Evolutionary conservation across 495 filamentous ascomycete species (phyloP).

Genomic region (Apiosordaria backusii): DNA sequence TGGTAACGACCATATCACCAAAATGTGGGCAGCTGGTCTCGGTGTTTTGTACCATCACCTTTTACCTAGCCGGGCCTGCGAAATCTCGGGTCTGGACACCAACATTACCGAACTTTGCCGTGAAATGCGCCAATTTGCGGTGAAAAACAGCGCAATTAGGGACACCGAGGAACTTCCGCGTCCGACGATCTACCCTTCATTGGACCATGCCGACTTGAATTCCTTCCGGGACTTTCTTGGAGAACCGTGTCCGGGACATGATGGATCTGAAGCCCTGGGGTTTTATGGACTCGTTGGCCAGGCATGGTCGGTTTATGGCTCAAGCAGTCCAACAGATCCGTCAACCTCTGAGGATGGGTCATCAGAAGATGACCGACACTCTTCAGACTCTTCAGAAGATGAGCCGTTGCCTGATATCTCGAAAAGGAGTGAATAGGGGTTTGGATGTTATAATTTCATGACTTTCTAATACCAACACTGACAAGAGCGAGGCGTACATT

Average conservation of each 20-base stretch:
- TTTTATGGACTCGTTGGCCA: not conserved
- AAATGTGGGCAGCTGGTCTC: slow-evolving; percentile 27
- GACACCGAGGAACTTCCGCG: slow-evolving; percentile 12
- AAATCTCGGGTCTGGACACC: not conserved
- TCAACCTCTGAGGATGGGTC: not conserved
- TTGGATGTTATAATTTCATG: not conserved
- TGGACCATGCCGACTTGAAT: slow-evolving; percentile 11
- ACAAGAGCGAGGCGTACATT: too few species aligned
- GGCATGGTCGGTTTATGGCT: not conserved
- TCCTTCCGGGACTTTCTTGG: slow-evolving; percentile 4
- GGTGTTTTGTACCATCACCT: slow-evolving; percentile 28
- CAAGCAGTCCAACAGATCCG: not conserved
- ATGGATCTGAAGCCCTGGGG: not conserved
- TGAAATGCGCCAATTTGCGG: slow-evolving; percentile 14
- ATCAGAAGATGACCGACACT: not conserved
- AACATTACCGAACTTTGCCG: slow-evolving; percentile 2
- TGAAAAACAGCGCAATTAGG: not conserved
- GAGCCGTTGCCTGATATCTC: not conserved
- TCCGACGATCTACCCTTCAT: slow-evolving; percentile 14
- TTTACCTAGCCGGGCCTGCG: not conserved
- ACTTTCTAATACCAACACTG: too few species aligned
- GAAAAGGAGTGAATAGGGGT: not conserved
- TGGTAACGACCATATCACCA: slow-evolving; percentile 22
- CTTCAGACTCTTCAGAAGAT: not conserved
- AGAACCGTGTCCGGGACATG: not conserved